Percentiles rank a stretch among this genome's conserved stretches.
Conservation (phyloP, 164 flowering plant genomes). For the Hamamelis virginiana region DNA sequence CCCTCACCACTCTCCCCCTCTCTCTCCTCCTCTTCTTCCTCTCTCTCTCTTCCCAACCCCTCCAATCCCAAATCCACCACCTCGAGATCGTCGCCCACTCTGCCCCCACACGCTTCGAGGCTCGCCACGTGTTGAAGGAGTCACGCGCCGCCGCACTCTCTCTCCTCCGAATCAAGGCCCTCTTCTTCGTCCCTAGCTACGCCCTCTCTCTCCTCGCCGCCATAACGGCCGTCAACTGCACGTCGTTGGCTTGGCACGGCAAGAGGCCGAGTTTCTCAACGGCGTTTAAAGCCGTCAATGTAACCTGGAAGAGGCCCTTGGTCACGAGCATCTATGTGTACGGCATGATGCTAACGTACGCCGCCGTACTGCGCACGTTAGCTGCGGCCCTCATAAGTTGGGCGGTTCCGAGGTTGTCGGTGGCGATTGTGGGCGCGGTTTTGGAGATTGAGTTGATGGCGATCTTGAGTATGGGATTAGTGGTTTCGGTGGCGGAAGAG, state of each 20-base stretch:
- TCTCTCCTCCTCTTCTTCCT: conserved; percentile 39
- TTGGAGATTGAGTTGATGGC: conserved; percentile 46
- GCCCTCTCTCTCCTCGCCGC: conserved; percentile 40
- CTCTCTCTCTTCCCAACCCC: conserved; percentile 26
- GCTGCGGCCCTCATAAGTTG: background rate
- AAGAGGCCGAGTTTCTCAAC: conserved; percentile 15
- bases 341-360: conserved; percentile 21
- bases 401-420: conserved; percentile 6
- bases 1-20: conserved; percentile 41
- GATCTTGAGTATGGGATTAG: conserved; percentile 45
- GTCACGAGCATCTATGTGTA: conserved; percentile 36
- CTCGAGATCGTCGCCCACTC: conserved; percentile 32
- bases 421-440: conserved; percentile 19
- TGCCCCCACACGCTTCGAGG: conserved; percentile 35
- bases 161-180: conserved; percentile 31
- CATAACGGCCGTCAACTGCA: conserved; percentile 30
- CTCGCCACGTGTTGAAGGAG: conserved; percentile 36
- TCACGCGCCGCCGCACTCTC: conserved; percentile 33
- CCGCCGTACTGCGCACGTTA: conserved; percentile 5
- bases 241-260: conserved; percentile 14
- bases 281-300: conserved; percentile 22
- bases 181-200: conserved; percentile 32
- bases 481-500: conserved; percentile 53
- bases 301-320: conserved; percentile 30
- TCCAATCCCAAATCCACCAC: conserved; percentile 28